A percentile compares a stretch with the other conserved stretches of the same genome.
Conservation (phyloP, 2,329 filamentous ascomycete genomes). For the Penicillium sp. region DNA sequence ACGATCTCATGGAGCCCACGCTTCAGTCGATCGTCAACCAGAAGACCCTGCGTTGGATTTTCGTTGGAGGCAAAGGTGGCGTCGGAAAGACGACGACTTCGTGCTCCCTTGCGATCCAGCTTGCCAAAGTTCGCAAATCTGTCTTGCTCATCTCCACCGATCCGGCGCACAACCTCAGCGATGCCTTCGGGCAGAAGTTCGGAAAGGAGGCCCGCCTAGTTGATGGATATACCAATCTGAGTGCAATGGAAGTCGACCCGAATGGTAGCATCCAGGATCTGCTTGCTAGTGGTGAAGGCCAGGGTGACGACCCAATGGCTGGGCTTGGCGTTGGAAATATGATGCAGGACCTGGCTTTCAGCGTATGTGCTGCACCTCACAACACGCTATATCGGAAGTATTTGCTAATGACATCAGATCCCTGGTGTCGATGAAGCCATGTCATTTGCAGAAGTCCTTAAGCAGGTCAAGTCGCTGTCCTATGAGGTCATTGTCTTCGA, state of each 20-base stretch:
- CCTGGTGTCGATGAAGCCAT: conserved; percentile 99
- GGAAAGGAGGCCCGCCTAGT: conserved; percentile 96
- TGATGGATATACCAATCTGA: conserved; percentile 89
- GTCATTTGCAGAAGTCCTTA: conserved; percentile 98
- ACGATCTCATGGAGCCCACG: conserved; percentile 84
- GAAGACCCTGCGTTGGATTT: conserved; percentile 96
- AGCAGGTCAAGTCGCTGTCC: conserved; percentile 97
- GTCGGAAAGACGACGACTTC: conserved; percentile 99
- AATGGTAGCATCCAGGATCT: conserved; percentile 98
- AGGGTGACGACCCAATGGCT: conserved; percentile 67
- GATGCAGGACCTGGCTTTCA: conserved; percentile 98
- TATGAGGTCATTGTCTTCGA: conserved; percentile 99
- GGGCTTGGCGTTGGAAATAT: conserved; percentile 81
- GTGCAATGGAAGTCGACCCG: conserved; percentile 98
- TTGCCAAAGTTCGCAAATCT: conserved; percentile 90
- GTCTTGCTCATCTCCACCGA: conserved; percentile 98
- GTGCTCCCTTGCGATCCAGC: conserved; percentile 96
- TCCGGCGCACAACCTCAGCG: conserved; percentile 95
- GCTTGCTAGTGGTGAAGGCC: conserved; percentile 73
- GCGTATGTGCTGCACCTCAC: conserved; percentile 58
- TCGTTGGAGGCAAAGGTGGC: conserved; percentile 96
- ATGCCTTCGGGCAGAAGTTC: conserved; percentile 98
- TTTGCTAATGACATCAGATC: conserved; percentile 65
- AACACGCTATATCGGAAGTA: neutral
- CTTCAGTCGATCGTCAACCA: conserved; percentile 96